Conservation (phyloP, 108 stramenopile species). For the Fistulifera solaris region DNA sequence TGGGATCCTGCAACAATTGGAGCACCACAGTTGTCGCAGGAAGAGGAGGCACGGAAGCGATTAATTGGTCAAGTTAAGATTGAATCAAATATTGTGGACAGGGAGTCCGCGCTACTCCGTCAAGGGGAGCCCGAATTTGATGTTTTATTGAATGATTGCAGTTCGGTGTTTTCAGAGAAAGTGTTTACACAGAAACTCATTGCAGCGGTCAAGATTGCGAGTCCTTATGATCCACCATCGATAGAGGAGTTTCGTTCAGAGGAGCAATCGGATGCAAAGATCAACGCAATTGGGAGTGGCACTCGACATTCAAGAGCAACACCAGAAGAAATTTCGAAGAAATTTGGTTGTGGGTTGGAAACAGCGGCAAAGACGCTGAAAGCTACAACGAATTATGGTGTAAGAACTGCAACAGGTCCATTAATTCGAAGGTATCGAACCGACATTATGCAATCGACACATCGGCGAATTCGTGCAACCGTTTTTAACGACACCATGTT, state of each 20-base stretch:
- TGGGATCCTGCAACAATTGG: constrained; percentile 9
- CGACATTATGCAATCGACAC: background rate
- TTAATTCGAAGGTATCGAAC: background rate
- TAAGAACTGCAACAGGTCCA: background rate
- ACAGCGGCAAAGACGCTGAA: constrained; percentile 6
- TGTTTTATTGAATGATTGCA: too few species aligned
- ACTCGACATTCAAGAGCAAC: too few species aligned
- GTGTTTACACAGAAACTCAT: background rate
- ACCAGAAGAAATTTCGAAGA: too few species aligned
- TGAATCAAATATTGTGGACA: background rate
- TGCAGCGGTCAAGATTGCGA: background rate
- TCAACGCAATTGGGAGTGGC: too few species aligned
- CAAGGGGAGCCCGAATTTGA: background rate
- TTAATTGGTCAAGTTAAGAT: too few species aligned
- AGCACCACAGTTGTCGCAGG: background rate
- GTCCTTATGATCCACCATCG: too few species aligned
- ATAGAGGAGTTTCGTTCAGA: too few species aligned
- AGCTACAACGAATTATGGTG: constrained; percentile 4
- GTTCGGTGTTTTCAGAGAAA: background rate
- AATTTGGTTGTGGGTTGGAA: constrained; percentile 1
- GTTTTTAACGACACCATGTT: constrained; percentile 7
- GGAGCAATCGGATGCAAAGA: too few species aligned
- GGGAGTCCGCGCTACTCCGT: background rate
- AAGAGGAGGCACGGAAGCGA: background rate
- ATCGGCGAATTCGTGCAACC: background rate